Base-by-base conservation (phyloP, 495 filamentous ascomycete genomes). In the Trichocladium uniseriatum region DNA sequence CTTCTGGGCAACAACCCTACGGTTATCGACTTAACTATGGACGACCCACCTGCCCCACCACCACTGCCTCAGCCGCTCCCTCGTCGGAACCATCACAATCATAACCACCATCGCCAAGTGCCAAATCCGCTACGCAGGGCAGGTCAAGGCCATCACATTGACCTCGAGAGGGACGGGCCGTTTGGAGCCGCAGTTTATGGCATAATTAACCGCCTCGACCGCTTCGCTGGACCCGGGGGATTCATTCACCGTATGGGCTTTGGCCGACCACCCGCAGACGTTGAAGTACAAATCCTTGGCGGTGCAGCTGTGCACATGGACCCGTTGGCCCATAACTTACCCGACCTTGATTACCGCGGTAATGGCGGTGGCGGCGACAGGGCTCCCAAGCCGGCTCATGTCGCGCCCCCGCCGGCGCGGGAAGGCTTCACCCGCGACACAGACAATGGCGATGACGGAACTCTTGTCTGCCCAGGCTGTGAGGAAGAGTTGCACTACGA, bases 401-500 rank as follows among this genome's bases (percentile, higher is more conserved):
- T 65, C 2, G 61, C 69, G 14, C 65, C 69, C 0, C 53, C 64
- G 1, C 54, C 63, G 0, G 56, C 70, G 1, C 51, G 63, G 13
- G 53, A 58, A 15, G 71, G 70, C 6, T 75, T 73, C 43, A 71
- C 65, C 0, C 62, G 72, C 47, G 45, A 64, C 47, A 71, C 69
- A 0, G 65, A 63, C 42, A 62, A 64, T 20, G 63, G 62, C 27
- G 68, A 73, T 29, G 45, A 68, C 3, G 56, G 60, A 1, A 57
- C 7, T 2, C 31, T 64, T 34, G 63, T 75, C n/a, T 75, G 72
- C 43, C 60, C 72, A 4, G 62, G 63, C 51, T 75, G 72, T 38
- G 68, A 74, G 14, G 49, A 70, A 28, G 72, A 75, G 45, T 51
- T 75, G 2, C 60, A 63, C 15, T 75, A 72, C 37, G 68, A 74